Evolutionary conservation across 108 stramenopile species (phyloP).

Genomic region (Nannochloropsis gaditana): DNA sequence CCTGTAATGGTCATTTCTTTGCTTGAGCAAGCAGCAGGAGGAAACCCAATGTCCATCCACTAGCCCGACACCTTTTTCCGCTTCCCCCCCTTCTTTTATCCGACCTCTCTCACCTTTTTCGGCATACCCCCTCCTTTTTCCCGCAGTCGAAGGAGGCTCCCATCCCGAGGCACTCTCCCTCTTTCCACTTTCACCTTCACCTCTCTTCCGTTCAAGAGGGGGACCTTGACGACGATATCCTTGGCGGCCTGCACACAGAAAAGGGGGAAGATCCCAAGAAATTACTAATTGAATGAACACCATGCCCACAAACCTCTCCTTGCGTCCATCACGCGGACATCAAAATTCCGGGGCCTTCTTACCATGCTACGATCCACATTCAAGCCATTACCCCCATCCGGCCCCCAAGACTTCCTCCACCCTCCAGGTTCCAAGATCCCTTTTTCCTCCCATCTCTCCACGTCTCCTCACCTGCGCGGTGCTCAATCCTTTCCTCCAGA

Average conservation of each 20-base stretch:
- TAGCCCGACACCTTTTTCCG: not conserved
- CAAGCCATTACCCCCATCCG: too few relatives aligned
- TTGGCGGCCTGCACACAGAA: not conserved
- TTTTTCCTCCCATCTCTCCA: not conserved
- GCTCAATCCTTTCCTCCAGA: not conserved
- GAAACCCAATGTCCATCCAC: too few relatives aligned
- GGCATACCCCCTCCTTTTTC: not conserved
- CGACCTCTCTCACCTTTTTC: not conserved
- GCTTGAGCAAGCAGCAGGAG: too few relatives aligned
- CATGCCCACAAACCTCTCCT: too few relatives aligned
- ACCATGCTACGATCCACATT: too few relatives aligned
- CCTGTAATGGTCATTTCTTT: not conserved
- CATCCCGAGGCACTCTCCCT: not conserved
- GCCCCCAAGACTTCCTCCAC: too few relatives aligned
- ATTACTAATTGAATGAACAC: too few relatives aligned
- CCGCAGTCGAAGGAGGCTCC: not conserved
- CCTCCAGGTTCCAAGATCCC: not conserved
- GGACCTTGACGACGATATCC: not conserved
- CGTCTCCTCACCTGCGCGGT: not conserved
- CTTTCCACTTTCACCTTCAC: slow-evolving; percentile 5
- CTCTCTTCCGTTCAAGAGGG: not conserved
- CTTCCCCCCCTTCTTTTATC: not conserved
- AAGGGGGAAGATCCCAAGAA: not conserved
- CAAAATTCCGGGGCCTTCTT: too few relatives aligned
- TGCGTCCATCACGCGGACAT: too few relatives aligned